Conservation (phyloP, 2,329 filamentous ascomycete genomes). For the Botrytis galanthina region DNA sequence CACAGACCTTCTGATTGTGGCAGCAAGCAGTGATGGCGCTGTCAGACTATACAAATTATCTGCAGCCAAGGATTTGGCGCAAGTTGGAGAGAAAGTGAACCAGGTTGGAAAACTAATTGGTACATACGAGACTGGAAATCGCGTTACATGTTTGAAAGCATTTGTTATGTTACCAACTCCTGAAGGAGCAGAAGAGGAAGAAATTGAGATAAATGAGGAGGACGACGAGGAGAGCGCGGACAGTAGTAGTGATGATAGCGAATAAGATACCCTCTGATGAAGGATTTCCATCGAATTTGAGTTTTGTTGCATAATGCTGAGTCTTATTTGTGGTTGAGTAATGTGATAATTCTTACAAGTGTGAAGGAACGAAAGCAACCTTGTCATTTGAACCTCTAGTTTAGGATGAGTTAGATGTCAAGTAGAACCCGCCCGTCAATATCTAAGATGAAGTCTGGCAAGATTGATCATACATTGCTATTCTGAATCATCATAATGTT, state of each 20-base stretch:
- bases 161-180: slow-evolving; percentile 78
- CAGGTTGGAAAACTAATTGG: slow-evolving; percentile 58
- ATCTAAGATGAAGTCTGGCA: neutral
- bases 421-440: neutral
- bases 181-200: slow-evolving; percentile 54
- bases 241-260: slow-evolving; percentile 37
- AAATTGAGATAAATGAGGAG: slow-evolving; percentile 30
- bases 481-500: neutral
- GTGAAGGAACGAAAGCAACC: neutral
- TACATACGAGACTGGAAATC: slow-evolving; percentile 78
- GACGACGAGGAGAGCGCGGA: slow-evolving; percentile 27
- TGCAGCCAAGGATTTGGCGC: slow-evolving; percentile 33
- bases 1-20: slow-evolving; percentile 58
- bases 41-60: slow-evolving; percentile 73
- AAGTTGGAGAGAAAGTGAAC: slow-evolving; percentile 39
- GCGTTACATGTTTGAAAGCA: slow-evolving; percentile 83
- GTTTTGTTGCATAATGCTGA: neutral
- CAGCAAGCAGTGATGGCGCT: slow-evolving; percentile 81
- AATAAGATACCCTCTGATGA: slow-evolving; percentile 36
- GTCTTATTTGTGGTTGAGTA: neutral
- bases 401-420: neutral
- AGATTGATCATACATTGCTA: neutral
- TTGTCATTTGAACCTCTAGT: neutral
- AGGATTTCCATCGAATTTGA: slow-evolving; percentile 9
- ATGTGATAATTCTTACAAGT: neutral